A percentile compares a stretch with the other conserved stretches of the same genome.
Conservation (phyloP, 768 basidiomycete species). For the Melanogaster broomeanus region DNA sequence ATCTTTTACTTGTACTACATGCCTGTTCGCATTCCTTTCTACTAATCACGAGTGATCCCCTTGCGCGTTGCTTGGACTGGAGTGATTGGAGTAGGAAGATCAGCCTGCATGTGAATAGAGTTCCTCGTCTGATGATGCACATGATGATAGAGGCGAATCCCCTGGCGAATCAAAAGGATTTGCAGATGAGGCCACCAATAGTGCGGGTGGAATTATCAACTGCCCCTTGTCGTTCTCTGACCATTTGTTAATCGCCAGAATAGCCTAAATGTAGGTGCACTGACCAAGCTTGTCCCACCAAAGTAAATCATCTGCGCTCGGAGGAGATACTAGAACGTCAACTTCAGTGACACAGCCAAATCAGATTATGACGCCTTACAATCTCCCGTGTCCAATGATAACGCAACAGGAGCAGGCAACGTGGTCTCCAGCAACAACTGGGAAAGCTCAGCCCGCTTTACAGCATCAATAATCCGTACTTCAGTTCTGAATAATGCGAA, state of each 20-base stretch:
- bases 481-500: slow-evolving; percentile 81
- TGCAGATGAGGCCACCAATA: slow-evolving; percentile 39
- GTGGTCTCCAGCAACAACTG: slow-evolving; percentile 68
- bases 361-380: slow-evolving; percentile 25
- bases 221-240: slow-evolving; percentile 19
- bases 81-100: slow-evolving; percentile 67
- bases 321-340: slow-evolving; percentile 67
- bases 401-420: slow-evolving; percentile 58
- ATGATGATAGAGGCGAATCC: slow-evolving; percentile 69
- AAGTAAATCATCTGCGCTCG: slow-evolving; percentile 71
- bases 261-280: slow-evolving; percentile 7
- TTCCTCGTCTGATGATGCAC: slow-evolving; percentile 84
- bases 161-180: slow-evolving; percentile 79
- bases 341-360: slow-evolving; percentile 4
- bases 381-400: slow-evolving; percentile 42
- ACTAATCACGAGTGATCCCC: not conserved
- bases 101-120: slow-evolving; percentile 72
- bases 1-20: slow-evolving; percentile 4
- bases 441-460: slow-evolving; percentile 70
- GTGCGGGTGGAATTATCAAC: slow-evolving; percentile 38
- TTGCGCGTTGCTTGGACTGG: slow-evolving; percentile 31
- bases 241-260: not conserved
- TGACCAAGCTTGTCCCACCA: slow-evolving; percentile 83
- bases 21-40: slow-evolving; percentile 1
- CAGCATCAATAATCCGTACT: slow-evolving; percentile 76